Conservation (phyloP, 148 eudicot genomes). For the Silene conica region DNA sequence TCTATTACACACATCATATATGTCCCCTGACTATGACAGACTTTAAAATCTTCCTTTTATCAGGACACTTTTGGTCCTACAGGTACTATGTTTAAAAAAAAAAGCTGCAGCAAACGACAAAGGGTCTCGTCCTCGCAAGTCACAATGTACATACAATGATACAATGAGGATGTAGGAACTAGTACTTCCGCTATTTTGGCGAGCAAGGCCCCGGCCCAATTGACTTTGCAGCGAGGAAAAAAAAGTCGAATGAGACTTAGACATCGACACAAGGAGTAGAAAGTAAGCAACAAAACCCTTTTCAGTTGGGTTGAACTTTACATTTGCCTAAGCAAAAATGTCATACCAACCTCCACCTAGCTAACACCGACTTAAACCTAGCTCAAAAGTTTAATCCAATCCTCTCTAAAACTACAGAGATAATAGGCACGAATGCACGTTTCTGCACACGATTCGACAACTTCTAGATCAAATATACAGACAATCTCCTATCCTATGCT, state of each 20-base stretch:
- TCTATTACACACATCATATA: background rate
- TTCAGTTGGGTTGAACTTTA: background rate
- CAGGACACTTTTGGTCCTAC: background rate
- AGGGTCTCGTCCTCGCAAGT: no score
- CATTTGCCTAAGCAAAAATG: slow-evolving; percentile 1
- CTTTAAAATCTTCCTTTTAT: no score
- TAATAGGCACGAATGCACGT: background rate
- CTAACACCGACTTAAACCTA: background rate
- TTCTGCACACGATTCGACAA: background rate
- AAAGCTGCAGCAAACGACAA: no score
- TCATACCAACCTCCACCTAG: background rate
- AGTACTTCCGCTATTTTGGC: no score
- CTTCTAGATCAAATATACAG: background rate
- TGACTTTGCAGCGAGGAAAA: background rate
- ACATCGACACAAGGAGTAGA: background rate
- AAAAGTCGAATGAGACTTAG: background rate
- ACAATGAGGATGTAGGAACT: background rate
- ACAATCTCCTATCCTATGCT: background rate
- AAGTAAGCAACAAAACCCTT: background rate
- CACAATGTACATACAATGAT: background rate
- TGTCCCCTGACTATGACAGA: background rate
- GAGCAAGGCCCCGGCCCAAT: no score
- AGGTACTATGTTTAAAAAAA: background rate
- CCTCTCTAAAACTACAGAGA: background rate
- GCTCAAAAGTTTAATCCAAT: background rate